A percentile compares a stretch with the other conserved stretches of the same genome.
Evolutionary conservation across 1,284 basidiomycete species (phyloP).

Genomic region (Rhodotorula sp.): DNA sequence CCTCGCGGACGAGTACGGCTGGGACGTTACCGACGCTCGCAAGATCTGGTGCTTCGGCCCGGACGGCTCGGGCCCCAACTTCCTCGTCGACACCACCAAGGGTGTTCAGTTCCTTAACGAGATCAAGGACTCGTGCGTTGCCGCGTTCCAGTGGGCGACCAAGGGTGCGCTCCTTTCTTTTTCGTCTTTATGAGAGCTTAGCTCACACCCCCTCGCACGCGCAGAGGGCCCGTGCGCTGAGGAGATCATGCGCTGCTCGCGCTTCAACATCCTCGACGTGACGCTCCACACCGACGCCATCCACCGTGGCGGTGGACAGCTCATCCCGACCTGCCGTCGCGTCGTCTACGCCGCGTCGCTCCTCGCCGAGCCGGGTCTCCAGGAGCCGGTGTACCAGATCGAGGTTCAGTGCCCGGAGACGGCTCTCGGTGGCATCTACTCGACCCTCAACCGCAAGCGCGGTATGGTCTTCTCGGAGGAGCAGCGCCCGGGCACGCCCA

Average conservation of each 20-base stretch:
- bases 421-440: conserved; percentile 98
- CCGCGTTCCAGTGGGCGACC: conserved; percentile 99
- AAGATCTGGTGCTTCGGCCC: conserved; percentile 99
- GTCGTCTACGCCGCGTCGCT: conserved; percentile 94
- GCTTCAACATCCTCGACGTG: conserved; percentile 95
- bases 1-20: conserved; percentile 93
- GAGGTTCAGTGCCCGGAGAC: conserved; percentile 99
- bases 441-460: conserved; percentile 90
- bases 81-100: conserved; percentile 98
- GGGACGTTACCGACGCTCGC: conserved; percentile 99
- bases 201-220: conserved; percentile 17
- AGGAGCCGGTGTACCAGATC: conserved; percentile 97
- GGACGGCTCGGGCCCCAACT: conserved; percentile 94
- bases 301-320: conserved; percentile 98
- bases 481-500: conserved; percentile 94
- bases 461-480: conserved; percentile 98
- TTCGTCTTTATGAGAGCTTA: background rate
- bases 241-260: conserved; percentile 98
- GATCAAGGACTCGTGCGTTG: conserved; percentile 99
- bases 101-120: conserved; percentile 68
- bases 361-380: conserved; percentile 85
- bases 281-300: conserved; percentile 98
- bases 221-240: conserved; percentile 82
- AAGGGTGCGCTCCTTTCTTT: conserved; percentile 60
- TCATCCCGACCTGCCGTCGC: conserved; percentile 94